These are phyloP conservation scores for Leccinum obscurum DNA, from an alignment of 768 basidiomycete species.

Conservation along the genomic window DNA sequence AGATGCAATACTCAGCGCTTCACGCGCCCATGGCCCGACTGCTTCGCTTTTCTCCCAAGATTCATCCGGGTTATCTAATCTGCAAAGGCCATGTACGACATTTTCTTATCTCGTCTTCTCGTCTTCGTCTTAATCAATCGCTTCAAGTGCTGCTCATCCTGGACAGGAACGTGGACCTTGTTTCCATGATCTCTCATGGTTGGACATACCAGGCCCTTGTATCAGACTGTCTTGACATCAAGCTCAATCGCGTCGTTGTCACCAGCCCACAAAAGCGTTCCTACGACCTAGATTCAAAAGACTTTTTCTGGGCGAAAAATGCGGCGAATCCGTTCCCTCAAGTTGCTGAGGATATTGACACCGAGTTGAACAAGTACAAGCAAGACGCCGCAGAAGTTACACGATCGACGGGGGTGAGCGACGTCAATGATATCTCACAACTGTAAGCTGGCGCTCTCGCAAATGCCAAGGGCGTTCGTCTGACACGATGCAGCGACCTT, in stretches of 20 bases:
- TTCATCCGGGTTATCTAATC: constrained; percentile 75
- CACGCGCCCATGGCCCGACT: constrained; percentile 55
- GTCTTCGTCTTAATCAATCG: constrained; percentile 11
- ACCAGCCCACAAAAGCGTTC: constrained; percentile 71
- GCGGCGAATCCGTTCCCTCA: constrained; percentile 96
- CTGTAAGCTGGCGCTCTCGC: constrained; percentile 53
- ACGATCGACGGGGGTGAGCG: constrained; percentile 91
- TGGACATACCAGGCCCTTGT: constrained; percentile 99
- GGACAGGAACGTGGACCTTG: constrained; percentile 93
- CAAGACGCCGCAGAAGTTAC: constrained; percentile 97
- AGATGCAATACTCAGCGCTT: constrained; percentile 74
- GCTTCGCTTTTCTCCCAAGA: constrained; percentile 77
- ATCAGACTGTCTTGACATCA: constrained; percentile 96
- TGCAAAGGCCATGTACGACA: constrained; percentile 81
- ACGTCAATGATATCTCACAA: constrained; percentile 93
- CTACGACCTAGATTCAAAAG: constrained; percentile 96
- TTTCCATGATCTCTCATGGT: constrained; percentile 91
- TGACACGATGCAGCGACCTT: constrained; percentile 57
- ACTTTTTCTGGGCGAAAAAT: constrained; percentile 99
- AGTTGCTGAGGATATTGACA: constrained; percentile 96
- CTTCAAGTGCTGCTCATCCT: constrained; percentile 83
- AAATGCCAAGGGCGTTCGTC: not conserved
- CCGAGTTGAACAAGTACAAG: constrained; percentile 89
- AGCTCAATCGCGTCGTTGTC: constrained; percentile 91
- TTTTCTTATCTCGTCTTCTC: not conserved